Conservation (phyloP, 129 eudicot genomes). For the Arctium lappa region DNA sequence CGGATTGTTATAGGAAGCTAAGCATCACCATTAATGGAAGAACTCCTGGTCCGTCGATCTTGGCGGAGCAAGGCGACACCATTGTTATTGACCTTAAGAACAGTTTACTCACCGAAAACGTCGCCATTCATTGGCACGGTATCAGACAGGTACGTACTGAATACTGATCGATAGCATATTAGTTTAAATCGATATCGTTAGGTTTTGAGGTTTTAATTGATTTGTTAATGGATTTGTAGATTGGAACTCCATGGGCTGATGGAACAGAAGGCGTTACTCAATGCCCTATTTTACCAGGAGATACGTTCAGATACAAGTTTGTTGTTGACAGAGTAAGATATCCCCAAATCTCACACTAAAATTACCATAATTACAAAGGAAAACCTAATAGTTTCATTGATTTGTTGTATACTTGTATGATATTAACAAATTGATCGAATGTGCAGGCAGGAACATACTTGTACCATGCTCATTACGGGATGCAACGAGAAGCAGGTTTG, state of each 20-base stretch:
- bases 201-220: not conserved
- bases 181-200: not conserved
- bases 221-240: constrained; percentile 33
- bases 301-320: constrained; percentile 71
- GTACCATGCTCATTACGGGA: constrained; percentile 93
- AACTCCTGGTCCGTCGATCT: constrained; percentile 75
- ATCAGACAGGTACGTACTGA: constrained; percentile 65
- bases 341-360: not conserved
- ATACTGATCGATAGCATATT: not conserved
- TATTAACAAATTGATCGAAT: not conserved
- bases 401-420: not conserved
- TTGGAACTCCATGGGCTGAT: constrained; percentile 80
- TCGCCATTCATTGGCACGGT: constrained; percentile 93
- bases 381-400: not conserved
- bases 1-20: constrained; percentile 64
- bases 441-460: constrained; percentile 81
- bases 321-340: constrained; percentile 76
- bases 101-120: constrained; percentile 74
- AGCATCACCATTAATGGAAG: constrained; percentile 65
- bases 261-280: constrained; percentile 88
- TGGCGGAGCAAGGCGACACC: constrained; percentile 67
- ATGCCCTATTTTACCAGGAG: constrained; percentile 83
- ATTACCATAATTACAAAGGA: not conserved
- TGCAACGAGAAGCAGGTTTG: constrained; percentile 85
- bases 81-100: constrained; percentile 67